A percentile compares a stretch with the other conserved stretches of the same genome.
Conservation (phyloP, 345 rosid genomes). For the Citrus sinensis region DNA sequence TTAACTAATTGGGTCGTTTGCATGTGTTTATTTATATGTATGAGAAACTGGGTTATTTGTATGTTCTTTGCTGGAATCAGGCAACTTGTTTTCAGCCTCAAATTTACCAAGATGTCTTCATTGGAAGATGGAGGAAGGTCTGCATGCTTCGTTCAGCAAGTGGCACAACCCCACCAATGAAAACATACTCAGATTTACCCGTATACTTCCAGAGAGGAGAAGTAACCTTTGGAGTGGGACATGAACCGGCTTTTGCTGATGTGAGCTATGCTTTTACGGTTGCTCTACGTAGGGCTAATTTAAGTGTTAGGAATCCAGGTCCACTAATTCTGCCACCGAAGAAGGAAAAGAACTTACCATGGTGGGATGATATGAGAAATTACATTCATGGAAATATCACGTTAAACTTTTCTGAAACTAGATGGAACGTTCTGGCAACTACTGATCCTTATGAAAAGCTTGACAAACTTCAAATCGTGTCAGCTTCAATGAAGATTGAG, state of each 20-base stretch:
- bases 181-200: slow-evolving; percentile 86
- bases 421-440: slow-evolving; percentile 79
- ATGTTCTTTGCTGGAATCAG: slow-evolving; percentile 45
- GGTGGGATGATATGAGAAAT: slow-evolving; percentile 99
- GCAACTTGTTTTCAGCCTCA: slow-evolving; percentile 97
- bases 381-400: slow-evolving; percentile 81
- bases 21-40: not conserved
- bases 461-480: slow-evolving; percentile 72
- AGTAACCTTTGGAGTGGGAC: slow-evolving; percentile 86
- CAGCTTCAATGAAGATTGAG: slow-evolving; percentile 77
- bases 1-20: not conserved
- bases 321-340: slow-evolving; percentile 51
- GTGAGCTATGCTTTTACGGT: slow-evolving; percentile 92
- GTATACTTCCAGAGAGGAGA: slow-evolving; percentile 74
- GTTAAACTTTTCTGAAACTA: slow-evolving; percentile 63
- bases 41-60: not conserved
- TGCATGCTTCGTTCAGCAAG: slow-evolving; percentile 84
- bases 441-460: slow-evolving; percentile 95
- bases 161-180: slow-evolving; percentile 95
- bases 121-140: slow-evolving; percentile 98
- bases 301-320: slow-evolving; percentile 68
- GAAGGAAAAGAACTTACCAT: slow-evolving; percentile 89
- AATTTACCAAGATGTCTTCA: slow-evolving; percentile 73
- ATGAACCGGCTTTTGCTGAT: slow-evolving; percentile 94
- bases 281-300: slow-evolving; percentile 95